A percentile compares a stretch with the other conserved stretches of the same genome.
Evolutionary conservation across 345 rosid species (phyloP).

Genomic region (Acer negundo): DNA sequence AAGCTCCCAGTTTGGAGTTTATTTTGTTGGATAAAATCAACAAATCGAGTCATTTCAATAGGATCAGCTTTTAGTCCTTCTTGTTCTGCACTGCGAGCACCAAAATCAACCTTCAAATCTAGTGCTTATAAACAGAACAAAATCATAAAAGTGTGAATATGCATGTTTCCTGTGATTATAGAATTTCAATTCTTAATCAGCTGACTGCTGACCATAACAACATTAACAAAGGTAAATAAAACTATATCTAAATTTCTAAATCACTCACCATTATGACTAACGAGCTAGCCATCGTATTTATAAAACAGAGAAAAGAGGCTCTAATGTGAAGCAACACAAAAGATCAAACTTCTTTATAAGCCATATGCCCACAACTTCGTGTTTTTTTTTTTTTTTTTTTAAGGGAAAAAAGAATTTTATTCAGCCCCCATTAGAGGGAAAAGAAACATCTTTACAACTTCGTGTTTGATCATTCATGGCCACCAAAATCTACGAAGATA

Average conservation of each 20-base stretch:
- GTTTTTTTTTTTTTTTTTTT: background rate
- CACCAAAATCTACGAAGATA: background rate
- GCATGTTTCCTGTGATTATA: background rate
- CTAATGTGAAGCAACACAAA: background rate
- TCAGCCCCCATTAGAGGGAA: too few relatives aligned
- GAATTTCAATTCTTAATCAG: background rate
- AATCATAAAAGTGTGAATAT: background rate
- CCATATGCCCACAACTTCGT: background rate
- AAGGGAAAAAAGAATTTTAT: too few relatives aligned
- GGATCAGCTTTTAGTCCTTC: constrained; percentile 72
- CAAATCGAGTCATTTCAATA: constrained; percentile 52
- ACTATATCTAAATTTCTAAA: background rate
- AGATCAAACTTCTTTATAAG: background rate
- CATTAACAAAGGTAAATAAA: background rate
- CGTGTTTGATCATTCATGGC: background rate
- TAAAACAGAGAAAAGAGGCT: background rate
- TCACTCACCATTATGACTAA: background rate
- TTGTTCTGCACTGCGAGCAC: constrained; percentile 57
- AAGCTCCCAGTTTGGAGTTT: constrained; percentile 68
- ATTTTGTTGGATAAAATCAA: constrained; percentile 65
- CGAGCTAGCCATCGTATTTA: background rate
- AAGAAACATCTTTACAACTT: background rate
- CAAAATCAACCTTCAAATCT: constrained; percentile 26
- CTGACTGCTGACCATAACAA: background rate
- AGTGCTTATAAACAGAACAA: background rate